A percentile compares a stretch with the other conserved stretches of the same genome.
phyloP scores from a whole-genome alignment of 768 basidiomycete species.

The Lactarius deliciosus region DNA sequence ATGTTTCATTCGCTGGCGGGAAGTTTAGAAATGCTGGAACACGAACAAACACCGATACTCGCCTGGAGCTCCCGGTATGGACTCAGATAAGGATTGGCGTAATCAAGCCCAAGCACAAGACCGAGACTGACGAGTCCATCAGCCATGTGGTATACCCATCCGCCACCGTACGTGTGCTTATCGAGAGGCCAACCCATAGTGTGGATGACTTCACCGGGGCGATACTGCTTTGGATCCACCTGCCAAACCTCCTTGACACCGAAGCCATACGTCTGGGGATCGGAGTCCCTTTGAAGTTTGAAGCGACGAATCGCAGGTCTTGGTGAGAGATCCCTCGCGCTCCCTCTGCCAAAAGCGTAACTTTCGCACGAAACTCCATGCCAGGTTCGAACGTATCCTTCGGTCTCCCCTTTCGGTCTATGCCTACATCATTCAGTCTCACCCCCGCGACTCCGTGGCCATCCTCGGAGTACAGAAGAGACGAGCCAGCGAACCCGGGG shows the following conservation, averaged over 20 bases:
- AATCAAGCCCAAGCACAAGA: slow-evolving; percentile 91
- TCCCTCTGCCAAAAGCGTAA: slow-evolving; percentile 92
- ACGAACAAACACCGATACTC: slow-evolving; percentile 30
- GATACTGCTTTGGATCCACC: slow-evolving; percentile 60
- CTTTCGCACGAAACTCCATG: slow-evolving; percentile 91
- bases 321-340: slow-evolving; percentile 90
- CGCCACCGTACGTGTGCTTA: slow-evolving; percentile 81
- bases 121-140: slow-evolving; percentile 88
- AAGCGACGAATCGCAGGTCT: slow-evolving; percentile 76
- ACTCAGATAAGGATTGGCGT: slow-evolving; percentile 87
- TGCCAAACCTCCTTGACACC: slow-evolving; percentile 99
- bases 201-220: slow-evolving; percentile 85
- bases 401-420: slow-evolving; percentile 69
- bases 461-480: slow-evolving; percentile 67
- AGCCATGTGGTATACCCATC: slow-evolving; percentile 95
- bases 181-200: slow-evolving; percentile 94
- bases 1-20: slow-evolving; percentile 83
- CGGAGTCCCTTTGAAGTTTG: slow-evolving; percentile 60
- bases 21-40: background rate
- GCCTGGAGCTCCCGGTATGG: slow-evolving; percentile 95
- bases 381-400: slow-evolving; percentile 94
- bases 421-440: slow-evolving; percentile 90
- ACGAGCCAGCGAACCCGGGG: slow-evolving; percentile 93
- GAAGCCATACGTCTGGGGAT: slow-evolving; percentile 94
- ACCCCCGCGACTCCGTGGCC: slow-evolving; percentile 71